Evolutionary conservation across 371 early-diverging fungal species (phyloP).

Genomic region (Parasitella parasitica): DNA sequence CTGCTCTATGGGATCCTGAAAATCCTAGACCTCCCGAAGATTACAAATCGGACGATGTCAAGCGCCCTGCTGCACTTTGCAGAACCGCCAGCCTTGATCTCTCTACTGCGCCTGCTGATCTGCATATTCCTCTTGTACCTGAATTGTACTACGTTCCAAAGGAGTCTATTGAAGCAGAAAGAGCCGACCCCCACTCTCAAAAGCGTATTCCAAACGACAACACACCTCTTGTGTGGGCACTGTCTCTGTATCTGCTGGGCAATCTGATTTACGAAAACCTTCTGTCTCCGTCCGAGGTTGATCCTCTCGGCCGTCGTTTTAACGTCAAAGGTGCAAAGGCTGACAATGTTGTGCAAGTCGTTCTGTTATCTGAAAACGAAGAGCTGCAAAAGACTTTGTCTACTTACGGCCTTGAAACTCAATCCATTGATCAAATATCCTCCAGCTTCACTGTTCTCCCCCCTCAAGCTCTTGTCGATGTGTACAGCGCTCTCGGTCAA

Average conservation of each 20-base stretch:
- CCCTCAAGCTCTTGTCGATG: conserved; percentile 81
- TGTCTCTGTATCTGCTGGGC: conserved; percentile 81
- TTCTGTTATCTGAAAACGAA: conserved; percentile 74
- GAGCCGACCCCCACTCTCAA: conserved; percentile 70
- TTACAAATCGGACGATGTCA: conserved; percentile 22
- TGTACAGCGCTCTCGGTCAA: conserved; percentile 72
- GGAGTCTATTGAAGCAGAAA: conserved; percentile 75
- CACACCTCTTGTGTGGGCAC: conserved; percentile 89
- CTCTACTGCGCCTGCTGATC: conserved; percentile 12
- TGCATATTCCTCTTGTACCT: conserved; percentile 60
- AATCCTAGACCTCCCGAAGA: conserved; percentile 30
- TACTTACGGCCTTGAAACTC: conserved; percentile 80
- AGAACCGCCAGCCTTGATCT: conserved; percentile 22
- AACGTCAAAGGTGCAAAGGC: conserved; percentile 42
- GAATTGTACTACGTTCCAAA: conserved; percentile 84
- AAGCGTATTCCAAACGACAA: conserved; percentile 85
- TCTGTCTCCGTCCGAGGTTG: conserved; percentile 77
- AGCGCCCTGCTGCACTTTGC: conserved; percentile 8
- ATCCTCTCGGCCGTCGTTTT: conserved; percentile 83
- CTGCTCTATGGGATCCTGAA: conserved; percentile 50
- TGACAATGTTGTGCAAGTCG: conserved; percentile 77
- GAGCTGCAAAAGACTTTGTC: conserved; percentile 68
- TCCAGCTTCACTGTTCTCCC: conserved; percentile 71
- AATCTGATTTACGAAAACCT: conserved; percentile 77
- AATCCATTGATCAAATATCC: conserved; percentile 67